Conservation (phyloP, 2,329 filamentous ascomycete species). For the Harringtonia aguacate region DNA sequence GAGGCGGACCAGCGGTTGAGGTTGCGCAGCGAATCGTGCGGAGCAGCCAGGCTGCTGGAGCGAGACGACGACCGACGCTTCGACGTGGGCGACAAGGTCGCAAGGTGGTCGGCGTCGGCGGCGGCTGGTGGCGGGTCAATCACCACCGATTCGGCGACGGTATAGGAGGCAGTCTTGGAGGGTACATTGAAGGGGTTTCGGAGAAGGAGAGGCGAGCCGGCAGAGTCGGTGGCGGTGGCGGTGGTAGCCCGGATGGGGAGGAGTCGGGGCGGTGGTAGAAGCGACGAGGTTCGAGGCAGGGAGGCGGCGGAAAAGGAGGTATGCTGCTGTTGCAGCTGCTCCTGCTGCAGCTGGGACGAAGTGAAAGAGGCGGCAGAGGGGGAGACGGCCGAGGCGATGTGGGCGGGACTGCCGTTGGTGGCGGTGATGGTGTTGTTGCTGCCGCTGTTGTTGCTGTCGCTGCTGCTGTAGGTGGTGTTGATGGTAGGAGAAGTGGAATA, state of each 20-base stretch:
- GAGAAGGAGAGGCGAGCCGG: not conserved
- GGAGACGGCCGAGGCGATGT: slow-evolving; percentile 5
- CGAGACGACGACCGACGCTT: slow-evolving; percentile 19
- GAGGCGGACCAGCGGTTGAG: slow-evolving; percentile 44
- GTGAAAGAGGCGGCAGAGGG: not conserved
- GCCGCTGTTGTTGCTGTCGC: slow-evolving; percentile 2
- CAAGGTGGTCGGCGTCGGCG: slow-evolving; percentile 6
- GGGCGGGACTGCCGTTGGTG: not conserved
- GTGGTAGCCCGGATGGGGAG: slow-evolving; percentile 2
- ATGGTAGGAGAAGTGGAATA: not conserved
- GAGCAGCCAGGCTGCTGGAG: slow-evolving; percentile 23
- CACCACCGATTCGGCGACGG: slow-evolving; percentile 3
- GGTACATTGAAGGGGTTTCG: slow-evolving; percentile 18
- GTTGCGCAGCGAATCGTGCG: slow-evolving; percentile 34
- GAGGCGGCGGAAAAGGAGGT: slow-evolving; percentile 19
- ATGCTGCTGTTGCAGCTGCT: slow-evolving; percentile 7
- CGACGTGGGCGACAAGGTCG: slow-evolving; percentile 3
- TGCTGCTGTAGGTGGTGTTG: not conserved
- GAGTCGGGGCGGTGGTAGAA: slow-evolving; percentile 26
- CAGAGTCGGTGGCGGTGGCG: not conserved
- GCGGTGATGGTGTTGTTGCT: not conserved
- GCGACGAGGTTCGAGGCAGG: slow-evolving; percentile 31
- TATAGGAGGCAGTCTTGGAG: slow-evolving; percentile 4
- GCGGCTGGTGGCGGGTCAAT: not conserved
- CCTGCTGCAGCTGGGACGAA: not conserved